A percentile compares a stretch with the other conserved stretches of the same genome.
Conservation (phyloP, 257 asterid genomes). For the Nicotiana sylvestris region DNA sequence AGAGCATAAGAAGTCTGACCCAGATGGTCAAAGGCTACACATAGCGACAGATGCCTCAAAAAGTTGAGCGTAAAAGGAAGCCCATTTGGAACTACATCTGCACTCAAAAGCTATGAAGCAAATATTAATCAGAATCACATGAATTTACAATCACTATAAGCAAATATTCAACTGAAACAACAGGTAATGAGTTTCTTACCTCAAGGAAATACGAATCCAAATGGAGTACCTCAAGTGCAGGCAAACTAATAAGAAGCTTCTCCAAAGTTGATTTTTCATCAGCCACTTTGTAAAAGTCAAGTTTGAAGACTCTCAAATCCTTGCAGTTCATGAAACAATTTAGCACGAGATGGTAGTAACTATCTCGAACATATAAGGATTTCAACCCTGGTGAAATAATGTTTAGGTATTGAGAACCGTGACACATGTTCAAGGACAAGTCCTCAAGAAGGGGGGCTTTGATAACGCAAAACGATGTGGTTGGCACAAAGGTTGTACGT, state of each 20-base stretch:
- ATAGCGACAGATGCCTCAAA: background rate
- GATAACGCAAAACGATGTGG: background rate
- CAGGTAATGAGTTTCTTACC: background rate
- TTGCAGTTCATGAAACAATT: background rate
- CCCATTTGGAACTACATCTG: background rate
- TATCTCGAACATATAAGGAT: background rate
- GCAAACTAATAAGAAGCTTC: background rate
- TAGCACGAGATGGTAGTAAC: background rate
- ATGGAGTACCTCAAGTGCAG: background rate
- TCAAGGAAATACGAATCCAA: background rate
- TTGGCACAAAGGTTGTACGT: background rate
- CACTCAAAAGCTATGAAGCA: background rate
- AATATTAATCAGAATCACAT: background rate
- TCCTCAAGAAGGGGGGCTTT: background rate
- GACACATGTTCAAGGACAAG: background rate
- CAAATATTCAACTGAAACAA: background rate
- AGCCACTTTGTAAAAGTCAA: background rate
- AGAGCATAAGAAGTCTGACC: background rate
- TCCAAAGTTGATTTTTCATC: background rate
- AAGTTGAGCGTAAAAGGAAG: background rate
- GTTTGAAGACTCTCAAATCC: background rate
- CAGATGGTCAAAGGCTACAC: background rate
- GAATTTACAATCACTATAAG: background rate
- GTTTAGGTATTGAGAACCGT: background rate
- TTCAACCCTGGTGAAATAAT: background rate